Evolutionary conservation across 2,329 filamentous ascomycete species (phyloP).

Genomic region (Gnomoniopsis smithogilvyi): DNA sequence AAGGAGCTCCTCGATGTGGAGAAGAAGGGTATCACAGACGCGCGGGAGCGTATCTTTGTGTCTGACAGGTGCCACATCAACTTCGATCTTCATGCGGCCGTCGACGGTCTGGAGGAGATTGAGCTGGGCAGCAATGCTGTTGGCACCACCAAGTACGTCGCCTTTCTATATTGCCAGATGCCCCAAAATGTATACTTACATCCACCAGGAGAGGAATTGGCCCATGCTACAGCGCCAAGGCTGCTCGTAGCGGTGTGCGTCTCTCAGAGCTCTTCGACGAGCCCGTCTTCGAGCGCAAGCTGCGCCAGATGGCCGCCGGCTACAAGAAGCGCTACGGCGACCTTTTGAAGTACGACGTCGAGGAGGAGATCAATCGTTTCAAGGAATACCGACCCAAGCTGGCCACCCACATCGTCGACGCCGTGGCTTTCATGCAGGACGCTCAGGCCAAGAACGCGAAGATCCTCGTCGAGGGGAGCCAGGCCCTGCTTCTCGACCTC

Average conservation of each 20-base stretch:
- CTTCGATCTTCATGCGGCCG: conserved; percentile 60
- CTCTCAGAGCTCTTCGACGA: conserved; percentile 67
- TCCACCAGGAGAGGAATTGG: conserved; percentile 32
- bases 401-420: conserved; percentile 62
- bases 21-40: conserved; percentile 54
- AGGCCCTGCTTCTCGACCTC: conserved; percentile 60
- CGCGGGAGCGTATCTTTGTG: conserved; percentile 57
- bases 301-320: conserved; percentile 58
- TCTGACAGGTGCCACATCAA: conserved; percentile 60
- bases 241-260: conserved; percentile 57
- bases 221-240: conserved; percentile 26
- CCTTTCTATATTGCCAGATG: too few relatives aligned
- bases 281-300: conserved; percentile 61
- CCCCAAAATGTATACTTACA: conserved; percentile 34
- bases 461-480: conserved; percentile 61
- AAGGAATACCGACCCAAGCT: conserved; percentile 56
- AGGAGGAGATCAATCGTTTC: conserved; percentile 65
- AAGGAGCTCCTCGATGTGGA: conserved; percentile 60
- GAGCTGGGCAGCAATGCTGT: conserved; percentile 40
- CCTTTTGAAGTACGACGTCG: conserved; percentile 61
- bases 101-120: conserved; percentile 63
- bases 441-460: conserved; percentile 48
- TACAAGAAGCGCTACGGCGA: conserved; percentile 69
- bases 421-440: conserved; percentile 58
- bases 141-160: conserved; percentile 37